Evolutionary conservation across 2,329 filamentous ascomycete genomes (phyloP).

Genomic region (Teratosphaeria viscida): DNA sequence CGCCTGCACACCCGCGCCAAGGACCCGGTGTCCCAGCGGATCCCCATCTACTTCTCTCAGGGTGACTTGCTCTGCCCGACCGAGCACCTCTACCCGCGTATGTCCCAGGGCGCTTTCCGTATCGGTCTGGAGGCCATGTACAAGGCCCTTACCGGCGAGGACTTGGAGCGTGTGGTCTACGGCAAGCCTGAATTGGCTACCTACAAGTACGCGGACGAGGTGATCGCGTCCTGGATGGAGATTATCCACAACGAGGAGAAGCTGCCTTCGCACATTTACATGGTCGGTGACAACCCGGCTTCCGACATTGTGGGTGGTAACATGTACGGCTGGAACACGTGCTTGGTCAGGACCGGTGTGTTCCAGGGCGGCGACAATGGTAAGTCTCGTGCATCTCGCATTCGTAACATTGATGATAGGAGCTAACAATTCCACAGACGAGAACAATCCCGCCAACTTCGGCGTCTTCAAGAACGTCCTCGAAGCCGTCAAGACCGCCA

Average conservation of each 20-base stretch:
- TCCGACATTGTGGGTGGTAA: conserved; percentile 63
- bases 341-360: conserved; percentile 65
- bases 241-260: conserved; percentile 62
- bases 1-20: conserved; percentile 53
- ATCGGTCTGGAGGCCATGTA: conserved; percentile 66
- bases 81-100: conserved; percentile 48
- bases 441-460: conserved; percentile 66
- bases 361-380: conserved; percentile 66
- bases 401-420: not conserved
- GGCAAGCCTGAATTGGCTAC: conserved; percentile 65
- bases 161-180: conserved; percentile 66
- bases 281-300: conserved; percentile 63
- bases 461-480: conserved; percentile 66
- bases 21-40: conserved; percentile 54
- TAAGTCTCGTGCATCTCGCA: not conserved
- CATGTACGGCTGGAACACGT: conserved; percentile 76
- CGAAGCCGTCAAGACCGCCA: conserved; percentile 57
- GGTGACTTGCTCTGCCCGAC: conserved; percentile 52
- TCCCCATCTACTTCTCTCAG: conserved; percentile 66
- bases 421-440: conserved; percentile 28
- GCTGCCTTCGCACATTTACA: conserved; percentile 61
- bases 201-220: conserved; percentile 70
- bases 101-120: conserved; percentile 67
- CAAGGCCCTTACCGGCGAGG: conserved; percentile 56
- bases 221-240: conserved; percentile 65